Base-by-base conservation (phyloP, 2,329 filamentous ascomycete genomes). In the Ceratocystis albifundus region DNA sequence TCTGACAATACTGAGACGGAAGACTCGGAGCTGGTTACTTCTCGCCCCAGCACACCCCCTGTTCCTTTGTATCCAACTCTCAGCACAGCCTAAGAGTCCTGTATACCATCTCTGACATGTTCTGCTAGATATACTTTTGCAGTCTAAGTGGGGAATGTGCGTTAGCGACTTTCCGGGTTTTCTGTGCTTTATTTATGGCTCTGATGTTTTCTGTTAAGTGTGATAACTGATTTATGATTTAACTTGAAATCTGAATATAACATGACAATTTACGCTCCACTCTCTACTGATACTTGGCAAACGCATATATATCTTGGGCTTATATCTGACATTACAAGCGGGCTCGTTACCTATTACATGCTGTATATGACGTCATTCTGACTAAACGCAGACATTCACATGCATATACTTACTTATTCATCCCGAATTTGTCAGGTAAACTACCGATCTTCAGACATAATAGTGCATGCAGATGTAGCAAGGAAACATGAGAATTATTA, bases 41-140 rank as follows among this genome's bases (percentile, higher is more conserved):
- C 66, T 46, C 46, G 66, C 28, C 44, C 63, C 20, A 44, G 28
- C 8, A 65, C 48, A 4, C 65, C 65, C 22, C 25, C 61, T 15
- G 62, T 65, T 10, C 67, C 67, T 36, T 46, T 68, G 25, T 68
- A 68, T 41, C 67, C 67, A n/a, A 62, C 67, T 36, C 50, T 68
- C 15, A 66, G 62, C 28, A 17, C 64, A 45, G 36, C 61, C 30
- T 68, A 41, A 57, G 45, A 12, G 12, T 41, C 12, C 50, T 30
- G 28, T 15, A 17, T 22, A 22, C 4, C 17, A 10, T 55, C 15
- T 41, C 3, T 48, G 28, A 7, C 32, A 22, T n/a, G 45, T 25
- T 15, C 7, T 36, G 50, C 22, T 30, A 32, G 25, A 44, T 20
- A n/a, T 48, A 2, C 8, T 4, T 20, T 46, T 41, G 17, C 48